Evolutionary conservation across 2,329 filamentous ascomycete genomes (phyloP).

Genomic region (Tolypocladium tropicale): DNA sequence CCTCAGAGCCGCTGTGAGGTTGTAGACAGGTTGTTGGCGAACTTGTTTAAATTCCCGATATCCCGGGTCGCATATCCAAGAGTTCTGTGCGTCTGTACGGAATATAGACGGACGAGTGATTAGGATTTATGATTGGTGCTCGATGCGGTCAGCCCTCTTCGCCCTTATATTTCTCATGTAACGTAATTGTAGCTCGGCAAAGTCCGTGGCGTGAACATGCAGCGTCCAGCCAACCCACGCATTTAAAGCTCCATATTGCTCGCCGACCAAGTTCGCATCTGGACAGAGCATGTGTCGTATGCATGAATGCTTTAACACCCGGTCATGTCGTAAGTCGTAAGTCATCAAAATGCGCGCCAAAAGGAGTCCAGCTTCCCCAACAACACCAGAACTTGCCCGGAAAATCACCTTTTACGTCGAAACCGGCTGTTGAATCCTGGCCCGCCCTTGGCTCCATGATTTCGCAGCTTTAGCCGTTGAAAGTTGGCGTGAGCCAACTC

Average conservation of each 20-base stretch:
- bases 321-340: not conserved
- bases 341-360: not conserved
- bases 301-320: not conserved
- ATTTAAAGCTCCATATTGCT: not conserved
- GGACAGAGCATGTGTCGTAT: not conserved
- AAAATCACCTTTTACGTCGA: conserved; percentile 31
- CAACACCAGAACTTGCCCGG: not conserved
- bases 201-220: no score
- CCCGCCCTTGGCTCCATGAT: conserved; percentile 52
- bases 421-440: conserved; percentile 48
- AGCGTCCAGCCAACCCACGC: not conserved
- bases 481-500: conserved; percentile 57
- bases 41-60: no score
- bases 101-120: no score
- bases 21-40: no score
- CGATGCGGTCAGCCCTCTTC: no score
- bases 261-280: not conserved
- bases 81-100: no score
- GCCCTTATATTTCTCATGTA: no score
- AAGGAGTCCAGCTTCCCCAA: not conserved
- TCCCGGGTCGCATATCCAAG: no score
- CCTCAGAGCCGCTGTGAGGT: no score
- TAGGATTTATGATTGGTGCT: no score
- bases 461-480: conserved; percentile 53
- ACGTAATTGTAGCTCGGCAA: no score